These are phyloP conservation scores for Micromonas pusilla DNA, from an alignment of 139 green algal species.

Conservation along the genomic window DNA sequence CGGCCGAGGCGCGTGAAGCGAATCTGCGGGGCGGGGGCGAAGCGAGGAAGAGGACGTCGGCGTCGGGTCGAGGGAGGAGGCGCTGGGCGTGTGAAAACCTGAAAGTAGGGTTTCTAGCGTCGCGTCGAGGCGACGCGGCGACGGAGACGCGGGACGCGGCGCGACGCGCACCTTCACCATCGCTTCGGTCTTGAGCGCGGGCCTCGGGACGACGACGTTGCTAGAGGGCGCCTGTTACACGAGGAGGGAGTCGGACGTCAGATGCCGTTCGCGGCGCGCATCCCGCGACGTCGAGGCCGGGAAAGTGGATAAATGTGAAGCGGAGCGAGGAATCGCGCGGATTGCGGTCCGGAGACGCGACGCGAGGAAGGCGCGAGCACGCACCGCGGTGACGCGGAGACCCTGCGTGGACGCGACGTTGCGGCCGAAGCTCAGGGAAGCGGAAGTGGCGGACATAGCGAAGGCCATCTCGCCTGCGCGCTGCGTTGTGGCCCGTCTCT, in stretches of 20 bases:
- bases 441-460: neutral
- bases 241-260: no score
- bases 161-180: neutral
- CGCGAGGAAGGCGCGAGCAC: no score
- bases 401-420: neutral
- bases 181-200: neutral
- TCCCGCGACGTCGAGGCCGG: no score
- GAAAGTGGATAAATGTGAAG: no score
- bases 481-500: no score
- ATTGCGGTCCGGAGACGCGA: no score
- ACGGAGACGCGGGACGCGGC: no score
- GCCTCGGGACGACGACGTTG: neutral
- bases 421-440: neutral
- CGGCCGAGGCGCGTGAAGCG: slow-evolving; percentile 81
- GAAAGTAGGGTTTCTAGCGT: no score
- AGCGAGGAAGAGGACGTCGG: neutral
- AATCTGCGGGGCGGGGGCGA: slow-evolving; percentile 44
- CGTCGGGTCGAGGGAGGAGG: neutral
- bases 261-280: no score
- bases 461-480: neutral
- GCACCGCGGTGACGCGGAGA: neutral
- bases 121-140: neutral
- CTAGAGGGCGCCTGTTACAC: neutral
- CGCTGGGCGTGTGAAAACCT: no score
- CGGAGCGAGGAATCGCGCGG: no score